Evolutionary conservation across 2,329 filamentous ascomycete genomes (phyloP), one percentile per base, ranked within the genome.

Genomic region (Mycosphaerella arachidis): DNA sequence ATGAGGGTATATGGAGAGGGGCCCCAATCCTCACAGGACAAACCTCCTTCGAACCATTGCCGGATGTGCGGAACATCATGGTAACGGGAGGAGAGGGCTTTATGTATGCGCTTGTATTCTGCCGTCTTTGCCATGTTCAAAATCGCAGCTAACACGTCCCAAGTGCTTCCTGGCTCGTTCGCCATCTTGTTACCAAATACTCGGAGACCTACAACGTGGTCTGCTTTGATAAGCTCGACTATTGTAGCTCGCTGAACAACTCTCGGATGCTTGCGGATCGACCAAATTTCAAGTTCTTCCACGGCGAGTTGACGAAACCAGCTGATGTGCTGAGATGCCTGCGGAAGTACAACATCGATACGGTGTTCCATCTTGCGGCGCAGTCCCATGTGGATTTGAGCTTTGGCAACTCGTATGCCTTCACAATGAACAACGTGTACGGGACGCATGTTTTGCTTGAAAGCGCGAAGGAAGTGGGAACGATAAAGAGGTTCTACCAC

Each of bases 31-130:
- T 92, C 57, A 86, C 74, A 10, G 89, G 89, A 37, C 86, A 81
- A 66, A 90, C 88, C 61, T 85, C 84, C 65, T 92, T 89, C 67
- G 84, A 87, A 69, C 85, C 88, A 48, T 78, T 87, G 5, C 78
- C 81, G 27, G 85, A 88, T 74, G 85, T 90, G 57, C 88, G 84
- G 74, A 92, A 91, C 71, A 92, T 93, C 68, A 87, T 93, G 82
- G 83, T 94, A 64, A 93, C 90, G 20, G 90, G 90, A 53, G 90
- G 90, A 56, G 90, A 89, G 63, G 90, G 90, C 67, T 94, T 94
- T 79, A 92, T 93, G 24, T 24, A 24, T 24, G 24, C 24, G 24
- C 24, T 24, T 3, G 24, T 24, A 24, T 24, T 24, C 24, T 24
- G 24, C 24, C 24, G 24, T 24, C 24, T 24, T 24, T 24, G 2